A percentile compares a stretch with the other conserved stretches of the same genome.
These are phyloP conservation scores for Backusella mclennaniae DNA, from an alignment of 192 early-diverging fungal species.

Conservation along the genomic window DNA sequence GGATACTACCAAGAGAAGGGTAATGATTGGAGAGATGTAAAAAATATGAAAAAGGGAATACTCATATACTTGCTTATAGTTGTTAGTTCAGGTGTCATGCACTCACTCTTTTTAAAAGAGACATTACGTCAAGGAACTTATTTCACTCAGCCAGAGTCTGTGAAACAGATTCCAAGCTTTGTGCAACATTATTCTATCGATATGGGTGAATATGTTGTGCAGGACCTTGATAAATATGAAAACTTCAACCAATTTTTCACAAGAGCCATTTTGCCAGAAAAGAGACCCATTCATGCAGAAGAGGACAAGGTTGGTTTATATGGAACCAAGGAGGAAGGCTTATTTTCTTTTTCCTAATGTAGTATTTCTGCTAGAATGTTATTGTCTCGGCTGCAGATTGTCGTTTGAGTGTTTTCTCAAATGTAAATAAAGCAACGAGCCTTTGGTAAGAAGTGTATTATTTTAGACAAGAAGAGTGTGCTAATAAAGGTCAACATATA, in stretches of 20 bases:
- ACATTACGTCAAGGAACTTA: conserved; percentile 22
- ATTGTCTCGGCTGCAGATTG: conserved; percentile 47
- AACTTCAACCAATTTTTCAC: conserved; percentile 78
- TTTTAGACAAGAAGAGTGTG: neutral
- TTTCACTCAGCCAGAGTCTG: conserved; percentile 30
- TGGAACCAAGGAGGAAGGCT: neutral
- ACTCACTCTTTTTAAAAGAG: conserved; percentile 32
- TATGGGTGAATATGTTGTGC: conserved; percentile 54
- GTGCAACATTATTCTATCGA: conserved; percentile 67
- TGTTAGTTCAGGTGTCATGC: conserved; percentile 19
- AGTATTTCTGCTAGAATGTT: neutral
- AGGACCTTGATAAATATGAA: conserved; percentile 50
- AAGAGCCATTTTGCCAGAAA: conserved; percentile 63
- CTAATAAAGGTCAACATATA: neutral
- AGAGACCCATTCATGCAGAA: conserved; percentile 41
- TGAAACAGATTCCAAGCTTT: conserved; percentile 60
- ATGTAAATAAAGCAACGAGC: conserved; percentile 46
- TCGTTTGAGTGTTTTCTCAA: conserved; percentile 56
- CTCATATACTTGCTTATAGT: neutral
- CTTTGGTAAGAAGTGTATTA: conserved; percentile 46
- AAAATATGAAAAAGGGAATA: neutral
- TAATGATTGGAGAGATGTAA: conserved; percentile 6
- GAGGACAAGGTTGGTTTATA: conserved; percentile 30
- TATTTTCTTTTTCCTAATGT: neutral
- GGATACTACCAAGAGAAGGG: conserved; percentile 38